Base-by-base conservation (phyloP, 2,329 filamentous ascomycete species). In the Botrytis byssoidea region DNA sequence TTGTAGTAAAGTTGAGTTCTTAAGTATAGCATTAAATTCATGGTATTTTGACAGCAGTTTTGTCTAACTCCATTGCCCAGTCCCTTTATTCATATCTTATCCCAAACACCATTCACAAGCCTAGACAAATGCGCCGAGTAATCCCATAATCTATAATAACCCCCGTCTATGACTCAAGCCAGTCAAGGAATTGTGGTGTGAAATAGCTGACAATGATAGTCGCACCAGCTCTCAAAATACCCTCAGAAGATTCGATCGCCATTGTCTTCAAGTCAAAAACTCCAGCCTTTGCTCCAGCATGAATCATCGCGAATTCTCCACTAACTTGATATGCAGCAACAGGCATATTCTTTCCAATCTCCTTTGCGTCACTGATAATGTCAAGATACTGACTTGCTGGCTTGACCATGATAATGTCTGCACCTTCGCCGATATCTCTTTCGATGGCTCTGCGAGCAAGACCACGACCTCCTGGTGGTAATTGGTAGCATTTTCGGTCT, bases 371-470 rank as follows among this genome's bases (percentile, higher is more conserved):
- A 78, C 93, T 94, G 82, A 99, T 98, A 79, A 99, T 97, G 83
- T 99, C 96, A 64, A 99, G 88, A 82, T 97, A 99, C 83, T 95
- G 94, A 79, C 93, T 93, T 16, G 96, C 96, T 3, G 96, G 96
- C 87, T 99, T 99, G 75, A 99, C 96, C 95, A 99, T 98, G 84
- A 99, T 97, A 78, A 98, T 94, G 81, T 99, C 96, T 32, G 96
- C 96, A 40, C 96, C 96, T 84, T 99, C 96, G 76, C 88, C 88
- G 78, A 99, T 95, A 81, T 99, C 96, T 78, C 96, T 89, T 59
- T 90, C 85, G 77, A 99, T 98, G 67, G 96, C 96, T 78, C 96
- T 90, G 77, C 96, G 90, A 25, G 96, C 96, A 63, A 99, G 89
- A 48, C 96, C 96, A 69, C 96, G 92, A 40, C 95, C 96, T 75